Percentiles rank a stretch among this genome's conserved stretches.
These are phyloP conservation scores for Saccharomycopsis javanensis DNA, from an alignment of 805 yeast species.

Conservation along the genomic window DNA sequence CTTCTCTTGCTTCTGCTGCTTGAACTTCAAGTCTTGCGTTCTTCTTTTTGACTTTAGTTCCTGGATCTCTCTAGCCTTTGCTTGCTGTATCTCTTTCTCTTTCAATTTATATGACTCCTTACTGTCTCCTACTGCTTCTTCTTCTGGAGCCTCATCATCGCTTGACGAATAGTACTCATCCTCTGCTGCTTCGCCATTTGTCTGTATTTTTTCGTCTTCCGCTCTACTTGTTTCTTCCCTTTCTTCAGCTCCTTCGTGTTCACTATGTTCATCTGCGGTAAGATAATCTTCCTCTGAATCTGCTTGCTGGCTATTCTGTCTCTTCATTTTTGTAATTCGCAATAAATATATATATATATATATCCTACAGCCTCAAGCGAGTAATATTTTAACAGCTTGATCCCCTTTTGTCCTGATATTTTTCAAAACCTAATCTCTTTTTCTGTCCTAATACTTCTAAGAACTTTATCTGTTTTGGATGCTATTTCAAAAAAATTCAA, in stretches of 20 bases:
- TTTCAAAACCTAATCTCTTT: no score
- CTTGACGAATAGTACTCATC: slow-evolving; percentile 5
- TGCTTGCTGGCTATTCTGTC: background rate
- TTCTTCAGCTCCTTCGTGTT: background rate
- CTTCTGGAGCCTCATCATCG: slow-evolving; percentile 17
- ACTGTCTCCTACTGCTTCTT: background rate
- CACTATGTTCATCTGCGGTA: slow-evolving; percentile 9
- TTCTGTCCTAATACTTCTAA: no score
- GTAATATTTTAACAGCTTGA: no score
- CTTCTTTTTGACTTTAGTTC: slow-evolving; percentile 7
- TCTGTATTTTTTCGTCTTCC: background rate
- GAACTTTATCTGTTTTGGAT: no score
- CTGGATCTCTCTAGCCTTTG: slow-evolving; percentile 4
- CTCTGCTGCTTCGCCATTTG: background rate
- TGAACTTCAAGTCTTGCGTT: slow-evolving; percentile 6
- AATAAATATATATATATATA: no score
- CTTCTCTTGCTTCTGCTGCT: slow-evolving; percentile 9
- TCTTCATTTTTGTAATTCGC: no score
- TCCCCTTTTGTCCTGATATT: no score
- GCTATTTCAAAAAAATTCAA: no score
- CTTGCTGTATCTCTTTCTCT: slow-evolving; percentile 7
- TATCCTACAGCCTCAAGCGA: no score
- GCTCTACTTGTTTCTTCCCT: background rate
- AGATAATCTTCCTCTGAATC: slow-evolving; percentile 15
- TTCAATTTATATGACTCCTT: background rate